Evolutionary conservation across 768 basidiomycete species (phyloP).

Genomic region (Termitomyces bulborhizus): DNA sequence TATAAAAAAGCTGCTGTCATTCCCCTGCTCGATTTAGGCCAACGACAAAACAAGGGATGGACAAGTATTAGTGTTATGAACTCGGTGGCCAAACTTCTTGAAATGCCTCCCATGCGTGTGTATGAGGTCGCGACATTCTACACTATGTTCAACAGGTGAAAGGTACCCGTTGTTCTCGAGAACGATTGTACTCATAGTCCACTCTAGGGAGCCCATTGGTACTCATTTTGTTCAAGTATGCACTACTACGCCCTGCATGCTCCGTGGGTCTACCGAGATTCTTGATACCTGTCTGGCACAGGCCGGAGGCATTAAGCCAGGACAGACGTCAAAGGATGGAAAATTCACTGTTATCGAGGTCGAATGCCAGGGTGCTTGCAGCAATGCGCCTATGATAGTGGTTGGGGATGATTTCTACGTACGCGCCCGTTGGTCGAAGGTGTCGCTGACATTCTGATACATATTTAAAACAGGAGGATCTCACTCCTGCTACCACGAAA

Average conservation of each 20-base stretch:
- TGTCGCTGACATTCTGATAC: conserved; percentile 8
- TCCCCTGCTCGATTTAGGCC: conserved; percentile 92
- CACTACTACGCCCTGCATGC: conserved; percentile 98
- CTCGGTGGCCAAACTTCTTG: conserved; percentile 88
- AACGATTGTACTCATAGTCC: not conserved
- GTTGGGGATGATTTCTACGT: conserved; percentile 97
- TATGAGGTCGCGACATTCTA: conserved; percentile 99
- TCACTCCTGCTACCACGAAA: conserved; percentile 71
- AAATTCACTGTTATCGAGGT: conserved; percentile 98
- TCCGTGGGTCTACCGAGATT: conserved; percentile 87
- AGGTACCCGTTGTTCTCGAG: not conserved
- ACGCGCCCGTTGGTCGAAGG: conserved; percentile 28
- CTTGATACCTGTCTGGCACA: conserved; percentile 78
- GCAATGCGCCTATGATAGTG: conserved; percentile 96
- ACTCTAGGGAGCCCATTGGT: conserved; percentile 81
- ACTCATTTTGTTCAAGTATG: conserved; percentile 95
- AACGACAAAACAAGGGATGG: conserved; percentile 98
- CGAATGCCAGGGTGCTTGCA: conserved; percentile 98
- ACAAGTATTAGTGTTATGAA: conserved; percentile 99
- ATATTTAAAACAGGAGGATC: conserved; percentile 60
- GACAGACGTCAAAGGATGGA: conserved; percentile 90
- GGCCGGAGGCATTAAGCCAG: conserved; percentile 78
- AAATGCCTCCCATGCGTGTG: conserved; percentile 96
- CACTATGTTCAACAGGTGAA: conserved; percentile 98
- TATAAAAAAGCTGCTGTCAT: conserved; percentile 99